A percentile compares a stretch with the other conserved stretches of the same genome.
phyloP scores from a whole-genome alignment of 129 eudicot genomes.

The Escallonia herrerae region DNA sequence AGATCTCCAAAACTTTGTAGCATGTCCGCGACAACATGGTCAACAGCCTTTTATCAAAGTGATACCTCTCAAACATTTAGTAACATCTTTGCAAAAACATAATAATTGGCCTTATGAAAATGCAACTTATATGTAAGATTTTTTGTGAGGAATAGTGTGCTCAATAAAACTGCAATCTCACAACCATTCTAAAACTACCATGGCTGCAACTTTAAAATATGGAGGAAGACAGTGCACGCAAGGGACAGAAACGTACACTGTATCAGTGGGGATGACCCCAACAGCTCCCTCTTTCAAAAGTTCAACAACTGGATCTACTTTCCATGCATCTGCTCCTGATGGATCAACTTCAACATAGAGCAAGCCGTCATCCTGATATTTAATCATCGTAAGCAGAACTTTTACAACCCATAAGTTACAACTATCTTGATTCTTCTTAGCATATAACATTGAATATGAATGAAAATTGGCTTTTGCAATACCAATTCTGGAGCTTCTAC shows the following conservation, averaged over 20 bases:
- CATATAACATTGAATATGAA: too few relatives aligned
- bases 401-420: neutral
- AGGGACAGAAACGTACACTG: slow-evolving; percentile 44
- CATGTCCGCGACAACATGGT: neutral
- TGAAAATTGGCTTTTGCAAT: too few relatives aligned
- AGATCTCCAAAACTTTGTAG: neutral
- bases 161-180: neutral
- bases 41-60: neutral
- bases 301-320: slow-evolving; percentile 67
- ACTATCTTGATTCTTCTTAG: neutral
- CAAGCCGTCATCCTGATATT: slow-evolving; percentile 47
- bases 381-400: neutral
- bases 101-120: neutral
- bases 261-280: slow-evolving; percentile 97
- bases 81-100: neutral
- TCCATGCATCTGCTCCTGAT: slow-evolving; percentile 66
- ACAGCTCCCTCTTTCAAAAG: slow-evolving; percentile 81
- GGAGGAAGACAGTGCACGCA: neutral
- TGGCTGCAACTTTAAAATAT: neutral
- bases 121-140: neutral
- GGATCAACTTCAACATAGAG: slow-evolving; percentile 74
- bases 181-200: neutral
- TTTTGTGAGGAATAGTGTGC: neutral
- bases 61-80: neutral
- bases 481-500: too few relatives aligned